phyloP scores from a whole-genome alignment of 2,329 filamentous ascomycete species.

The Microcyclosporella mali region DNA sequence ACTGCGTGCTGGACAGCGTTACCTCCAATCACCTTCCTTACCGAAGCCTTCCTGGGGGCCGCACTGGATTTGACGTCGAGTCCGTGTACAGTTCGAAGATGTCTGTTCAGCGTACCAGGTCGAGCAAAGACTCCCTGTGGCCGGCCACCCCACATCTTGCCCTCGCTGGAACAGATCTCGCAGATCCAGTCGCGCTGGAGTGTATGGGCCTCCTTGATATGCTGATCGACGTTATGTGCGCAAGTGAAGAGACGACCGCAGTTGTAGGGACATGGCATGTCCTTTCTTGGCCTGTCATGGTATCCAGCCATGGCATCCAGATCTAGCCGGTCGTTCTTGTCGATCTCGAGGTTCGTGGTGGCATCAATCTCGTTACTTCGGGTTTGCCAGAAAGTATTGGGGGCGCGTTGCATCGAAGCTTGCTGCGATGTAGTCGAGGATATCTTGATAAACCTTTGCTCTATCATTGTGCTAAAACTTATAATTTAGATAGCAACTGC shows the following conservation, averaged over 20 bases:
- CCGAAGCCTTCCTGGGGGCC: neutral
- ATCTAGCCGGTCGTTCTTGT: no score
- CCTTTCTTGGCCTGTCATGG: slow-evolving; percentile 2
- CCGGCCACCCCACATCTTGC: neutral
- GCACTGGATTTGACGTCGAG: neutral
- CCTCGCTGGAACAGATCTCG: slow-evolving; percentile 5
- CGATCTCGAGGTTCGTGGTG: no score
- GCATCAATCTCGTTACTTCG: no score
- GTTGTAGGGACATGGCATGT: slow-evolving; percentile 10
- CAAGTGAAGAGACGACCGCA: slow-evolving; percentile 9
- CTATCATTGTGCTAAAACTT: no score
- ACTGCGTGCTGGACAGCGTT: neutral
- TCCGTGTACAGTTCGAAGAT: slow-evolving; percentile 2
- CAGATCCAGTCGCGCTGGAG: slow-evolving; percentile 12
- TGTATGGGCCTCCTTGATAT: slow-evolving; percentile 19
- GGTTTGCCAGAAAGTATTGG: no score
- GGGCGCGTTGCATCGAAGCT: no score
- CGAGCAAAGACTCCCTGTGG: slow-evolving; percentile 1
- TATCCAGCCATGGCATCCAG: no score
- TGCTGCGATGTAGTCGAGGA: no score
- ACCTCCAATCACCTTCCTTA: neutral
- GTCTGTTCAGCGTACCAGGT: slow-evolving; percentile 5
- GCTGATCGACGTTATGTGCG: slow-evolving; percentile 16
- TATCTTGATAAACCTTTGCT: no score
- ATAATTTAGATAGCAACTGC: no score